A percentile compares a stretch with the other conserved stretches of the same genome.
phyloP scores from a whole-genome alignment of 129 eudicot genomes.

The Flaveria trinervia region DNA sequence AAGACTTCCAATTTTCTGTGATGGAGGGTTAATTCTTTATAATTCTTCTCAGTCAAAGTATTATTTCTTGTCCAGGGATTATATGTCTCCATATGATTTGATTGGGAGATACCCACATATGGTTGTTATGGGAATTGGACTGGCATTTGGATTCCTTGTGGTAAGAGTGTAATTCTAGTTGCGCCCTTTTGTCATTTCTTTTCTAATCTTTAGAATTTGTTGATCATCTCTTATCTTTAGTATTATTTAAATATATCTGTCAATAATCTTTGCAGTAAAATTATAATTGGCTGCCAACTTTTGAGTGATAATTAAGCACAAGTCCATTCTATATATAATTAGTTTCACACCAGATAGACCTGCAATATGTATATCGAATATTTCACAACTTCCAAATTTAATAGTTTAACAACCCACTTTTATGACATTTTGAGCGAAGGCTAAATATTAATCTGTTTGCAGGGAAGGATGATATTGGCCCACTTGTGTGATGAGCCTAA shows the following conservation, averaged over 20 bases:
- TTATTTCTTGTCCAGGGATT: conserved; percentile 61
- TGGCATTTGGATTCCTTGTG: conserved; percentile 96
- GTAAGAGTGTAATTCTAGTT: conserved; percentile 45
- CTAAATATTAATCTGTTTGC: conserved; percentile 32
- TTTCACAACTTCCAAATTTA: background rate
- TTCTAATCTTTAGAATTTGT: conserved; percentile 12
- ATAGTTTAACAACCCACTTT: background rate
- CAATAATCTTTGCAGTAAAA: background rate
- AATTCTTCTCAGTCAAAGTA: background rate
- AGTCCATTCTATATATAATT: background rate
- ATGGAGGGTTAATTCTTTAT: conserved; percentile 1
- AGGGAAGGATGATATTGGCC: conserved; percentile 99
- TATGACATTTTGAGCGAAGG: background rate
- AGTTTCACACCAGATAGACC: background rate
- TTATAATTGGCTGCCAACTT: conserved; percentile 6
- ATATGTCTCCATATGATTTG: conserved; percentile 77
- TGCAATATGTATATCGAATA: background rate
- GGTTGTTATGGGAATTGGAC: conserved; percentile 84
- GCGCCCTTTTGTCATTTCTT: background rate
- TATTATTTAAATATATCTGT: background rate
- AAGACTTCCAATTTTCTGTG: background rate
- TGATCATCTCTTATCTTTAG: background rate
- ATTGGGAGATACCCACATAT: conserved; percentile 76
- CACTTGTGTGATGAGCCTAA: conserved; percentile 98
- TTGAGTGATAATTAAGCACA: background rate